Conservation (phyloP, 2,329 filamentous ascomycete genomes). For the Microdochium paspali region DNA sequence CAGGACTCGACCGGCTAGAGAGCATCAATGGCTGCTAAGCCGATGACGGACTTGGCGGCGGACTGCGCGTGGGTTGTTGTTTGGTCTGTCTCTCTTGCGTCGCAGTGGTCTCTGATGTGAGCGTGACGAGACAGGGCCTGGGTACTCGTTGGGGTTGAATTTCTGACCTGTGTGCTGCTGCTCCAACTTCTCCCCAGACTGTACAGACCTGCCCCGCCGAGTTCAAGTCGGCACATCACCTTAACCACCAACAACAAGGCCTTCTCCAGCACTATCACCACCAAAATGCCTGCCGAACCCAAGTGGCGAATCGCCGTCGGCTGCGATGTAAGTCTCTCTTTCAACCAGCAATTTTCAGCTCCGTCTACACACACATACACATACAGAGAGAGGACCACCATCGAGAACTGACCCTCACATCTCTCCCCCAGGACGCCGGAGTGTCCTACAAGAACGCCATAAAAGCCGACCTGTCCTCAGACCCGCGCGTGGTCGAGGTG, state of each 20-base stretch:
- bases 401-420: background rate
- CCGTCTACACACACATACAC: too few relatives aligned
- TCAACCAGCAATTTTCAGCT: background rate
- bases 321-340: constrained; percentile 36
- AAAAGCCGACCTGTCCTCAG: constrained; percentile 60
- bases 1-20: too few relatives aligned
- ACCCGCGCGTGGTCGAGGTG: constrained; percentile 57
- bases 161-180: too few relatives aligned
- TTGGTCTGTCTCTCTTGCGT: too few relatives aligned
- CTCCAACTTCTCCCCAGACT: too few relatives aligned
- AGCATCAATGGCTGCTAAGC: too few relatives aligned
- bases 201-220: too few relatives aligned
- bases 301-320: constrained; percentile 44
- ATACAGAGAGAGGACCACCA: too few relatives aligned
- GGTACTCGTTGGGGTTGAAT: background rate
- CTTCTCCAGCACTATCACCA: background rate
- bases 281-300: constrained; percentile 16
- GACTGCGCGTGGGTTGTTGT: too few relatives aligned
- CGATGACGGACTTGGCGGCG: too few relatives aligned
- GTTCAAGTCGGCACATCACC: too few relatives aligned
- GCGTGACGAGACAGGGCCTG: background rate
- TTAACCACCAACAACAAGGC: too few relatives aligned
- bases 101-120: background rate
- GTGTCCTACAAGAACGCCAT: constrained; percentile 71
- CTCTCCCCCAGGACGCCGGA: constrained; percentile 51